Percentiles rank a stretch among this genome's conserved stretches.
Evolutionary conservation across 352 stramenopile genomes (phyloP).

Genomic region (Bremia lactucae): DNA sequence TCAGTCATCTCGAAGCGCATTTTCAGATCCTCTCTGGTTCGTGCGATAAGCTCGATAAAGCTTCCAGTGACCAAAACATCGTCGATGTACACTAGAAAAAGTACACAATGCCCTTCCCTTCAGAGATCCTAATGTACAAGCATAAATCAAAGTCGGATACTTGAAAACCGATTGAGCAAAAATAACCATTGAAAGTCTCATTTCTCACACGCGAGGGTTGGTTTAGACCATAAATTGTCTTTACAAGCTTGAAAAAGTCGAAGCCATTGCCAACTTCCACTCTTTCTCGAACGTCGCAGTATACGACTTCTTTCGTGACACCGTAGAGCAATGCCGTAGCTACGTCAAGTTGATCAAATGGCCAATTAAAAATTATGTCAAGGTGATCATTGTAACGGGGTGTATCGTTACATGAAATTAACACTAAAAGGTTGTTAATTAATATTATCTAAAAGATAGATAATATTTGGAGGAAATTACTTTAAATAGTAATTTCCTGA

Average conservation of each 20-base stretch:
- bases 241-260: neutral
- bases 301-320: neutral
- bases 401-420: no score
- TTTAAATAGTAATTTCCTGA: no score
- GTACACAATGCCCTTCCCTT: neutral
- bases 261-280: no score
- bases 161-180: slow-evolving; percentile 1
- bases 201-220: neutral
- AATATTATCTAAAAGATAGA: no score
- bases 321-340: neutral
- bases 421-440: no score
- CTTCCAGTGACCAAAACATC: neutral
- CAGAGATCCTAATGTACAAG: neutral
- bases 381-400: no score
- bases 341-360: neutral
- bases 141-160: neutral
- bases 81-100: neutral
- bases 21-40: neutral
- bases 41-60: neutral
- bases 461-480: no score
- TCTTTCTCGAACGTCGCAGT: no score
- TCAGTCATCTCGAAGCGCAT: neutral
- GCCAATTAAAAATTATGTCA: no score
- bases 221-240: neutral
- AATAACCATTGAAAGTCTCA: neutral